phyloP scores from a whole-genome alignment of 441 rosid genomes.

The Metrosideros polymorpha region DNA sequence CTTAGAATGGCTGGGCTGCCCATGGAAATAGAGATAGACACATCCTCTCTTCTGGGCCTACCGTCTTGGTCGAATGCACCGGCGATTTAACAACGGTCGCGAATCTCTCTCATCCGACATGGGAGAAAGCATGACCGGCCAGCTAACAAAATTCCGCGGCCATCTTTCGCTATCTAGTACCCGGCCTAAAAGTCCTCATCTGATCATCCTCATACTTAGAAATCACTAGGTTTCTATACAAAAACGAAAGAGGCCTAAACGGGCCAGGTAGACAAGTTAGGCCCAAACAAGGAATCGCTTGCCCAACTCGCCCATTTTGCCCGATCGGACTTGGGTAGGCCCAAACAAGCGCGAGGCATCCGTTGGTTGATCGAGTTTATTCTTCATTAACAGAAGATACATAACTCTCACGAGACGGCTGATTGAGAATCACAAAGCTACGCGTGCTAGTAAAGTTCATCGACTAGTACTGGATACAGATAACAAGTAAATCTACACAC shows the following conservation, averaged over 20 bases:
- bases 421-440: not conserved
- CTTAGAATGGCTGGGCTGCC: not conserved
- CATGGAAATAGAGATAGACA: not conserved
- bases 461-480: fast-evolving
- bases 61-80: not conserved
- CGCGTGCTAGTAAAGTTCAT: not conserved
- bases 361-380: not conserved
- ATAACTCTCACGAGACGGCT: fast-evolving
- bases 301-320: not conserved
- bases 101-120: not conserved
- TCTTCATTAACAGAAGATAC: not conserved
- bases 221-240: not conserved
- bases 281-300: not conserved
- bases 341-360: not conserved
- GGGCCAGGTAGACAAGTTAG: not conserved
- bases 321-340: not conserved
- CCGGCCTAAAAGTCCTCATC: not conserved
- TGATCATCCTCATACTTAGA: not conserved
- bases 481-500: not conserved
- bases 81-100: fast-evolving
- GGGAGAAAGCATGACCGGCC: not conserved
- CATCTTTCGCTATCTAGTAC: not conserved
- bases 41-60: not conserved
- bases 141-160: not conserved
- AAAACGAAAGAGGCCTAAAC: fast-evolving